Conservation (phyloP, 2,329 filamentous ascomycete genomes). For the Pyrenophora graminea region DNA sequence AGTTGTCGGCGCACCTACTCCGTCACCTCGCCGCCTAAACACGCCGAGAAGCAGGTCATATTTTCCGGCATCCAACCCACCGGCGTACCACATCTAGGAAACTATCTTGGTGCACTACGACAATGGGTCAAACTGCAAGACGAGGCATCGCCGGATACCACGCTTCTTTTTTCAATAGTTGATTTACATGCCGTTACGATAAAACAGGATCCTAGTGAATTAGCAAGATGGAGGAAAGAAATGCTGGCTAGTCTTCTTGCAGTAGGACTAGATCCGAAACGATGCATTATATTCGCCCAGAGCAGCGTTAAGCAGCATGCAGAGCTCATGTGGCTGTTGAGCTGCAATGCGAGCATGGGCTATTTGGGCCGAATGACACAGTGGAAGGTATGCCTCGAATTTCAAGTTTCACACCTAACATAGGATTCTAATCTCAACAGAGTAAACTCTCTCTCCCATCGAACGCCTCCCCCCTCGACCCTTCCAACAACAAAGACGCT, state of each 20-base stretch:
- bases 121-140: conserved; percentile 86
- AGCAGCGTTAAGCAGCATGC: conserved; percentile 76
- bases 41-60: conserved; percentile 51
- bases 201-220: conserved; percentile 61
- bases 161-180: conserved; percentile 82
- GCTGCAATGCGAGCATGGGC: conserved; percentile 87
- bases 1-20: conserved; percentile 17
- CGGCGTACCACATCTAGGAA: conserved; percentile 89
- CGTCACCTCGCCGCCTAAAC: background rate
- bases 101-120: conserved; percentile 87
- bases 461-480: conserved; percentile 61
- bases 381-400: conserved; percentile 75
- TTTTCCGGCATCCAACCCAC: conserved; percentile 99
- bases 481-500: conserved; percentile 54
- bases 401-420: background rate
- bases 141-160: conserved; percentile 59
- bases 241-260: conserved; percentile 80
- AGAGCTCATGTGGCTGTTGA: conserved; percentile 96
- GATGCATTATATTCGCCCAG: conserved; percentile 81
- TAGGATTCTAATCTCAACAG: conserved; percentile 12
- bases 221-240: conserved; percentile 71
- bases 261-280: conserved; percentile 78
- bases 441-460: conserved; percentile 72
- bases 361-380: conserved; percentile 99
- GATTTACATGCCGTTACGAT: conserved; percentile 92